These are phyloP conservation scores for Colletotrichum destructivum DNA, from an alignment of 2,329 filamentous ascomycete genomes.

Conservation along the genomic window DNA sequence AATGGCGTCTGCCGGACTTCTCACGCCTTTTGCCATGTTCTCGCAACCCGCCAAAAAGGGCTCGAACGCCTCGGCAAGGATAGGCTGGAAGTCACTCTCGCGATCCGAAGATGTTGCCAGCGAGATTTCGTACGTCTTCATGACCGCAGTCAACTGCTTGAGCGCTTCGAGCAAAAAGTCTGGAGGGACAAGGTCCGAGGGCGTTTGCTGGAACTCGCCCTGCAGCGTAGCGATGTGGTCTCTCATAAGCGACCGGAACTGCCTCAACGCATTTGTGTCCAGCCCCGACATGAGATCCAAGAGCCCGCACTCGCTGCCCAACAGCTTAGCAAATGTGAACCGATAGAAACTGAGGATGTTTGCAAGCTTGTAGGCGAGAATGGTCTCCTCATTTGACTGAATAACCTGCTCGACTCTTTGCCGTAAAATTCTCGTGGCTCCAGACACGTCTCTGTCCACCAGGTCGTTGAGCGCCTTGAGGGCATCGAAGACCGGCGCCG, in stretches of 20 bases:
- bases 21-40: conserved; percentile 75
- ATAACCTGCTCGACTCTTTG: conserved; percentile 94
- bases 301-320: conserved; percentile 79
- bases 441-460: conserved; percentile 87
- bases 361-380: conserved; percentile 89
- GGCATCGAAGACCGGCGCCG: conserved; percentile 78
- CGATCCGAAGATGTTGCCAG: conserved; percentile 72
- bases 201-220: conserved; percentile 77
- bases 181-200: conserved; percentile 82
- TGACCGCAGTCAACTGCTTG: conserved; percentile 81
- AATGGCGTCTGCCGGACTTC: conserved; percentile 73
- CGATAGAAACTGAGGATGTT: conserved; percentile 93
- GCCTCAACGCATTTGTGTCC: conserved; percentile 82
- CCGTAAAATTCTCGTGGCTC: conserved; percentile 86
- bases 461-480: conserved; percentile 86
- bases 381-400: conserved; percentile 91
- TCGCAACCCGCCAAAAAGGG: conserved; percentile 86
- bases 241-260: conserved; percentile 85
- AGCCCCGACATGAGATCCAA: conserved; percentile 78
- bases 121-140: conserved; percentile 90
- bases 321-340: conserved; percentile 84
- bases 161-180: conserved; percentile 86
- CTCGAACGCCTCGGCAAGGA: conserved; percentile 85
- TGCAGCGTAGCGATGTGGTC: conserved; percentile 85
- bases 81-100: conserved; percentile 80